These are phyloP conservation scores for Forsythia suspensa DNA, from an alignment of 257 asterid genomes.

Conservation along the genomic window DNA sequence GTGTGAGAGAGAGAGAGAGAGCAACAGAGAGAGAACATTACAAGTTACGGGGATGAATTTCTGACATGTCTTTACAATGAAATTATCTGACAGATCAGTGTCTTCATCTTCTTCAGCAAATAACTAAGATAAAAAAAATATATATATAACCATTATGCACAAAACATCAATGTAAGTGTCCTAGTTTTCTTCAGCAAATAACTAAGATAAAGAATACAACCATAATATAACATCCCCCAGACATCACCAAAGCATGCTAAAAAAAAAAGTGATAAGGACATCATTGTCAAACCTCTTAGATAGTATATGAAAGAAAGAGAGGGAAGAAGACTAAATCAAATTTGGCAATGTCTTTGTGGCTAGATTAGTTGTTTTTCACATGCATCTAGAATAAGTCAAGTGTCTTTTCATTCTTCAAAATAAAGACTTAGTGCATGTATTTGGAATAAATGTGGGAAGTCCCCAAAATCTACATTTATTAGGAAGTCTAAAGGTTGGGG, in stretches of 20 bases:
- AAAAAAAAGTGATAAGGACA: neutral
- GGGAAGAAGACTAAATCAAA: neutral
- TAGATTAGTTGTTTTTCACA: too few relatives aligned
- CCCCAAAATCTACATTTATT: too few relatives aligned
- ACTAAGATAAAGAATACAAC: conserved; percentile 38
- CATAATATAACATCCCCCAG: conserved; percentile 14
- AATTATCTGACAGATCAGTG: conserved; percentile 82
- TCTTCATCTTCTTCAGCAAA: conserved; percentile 81
- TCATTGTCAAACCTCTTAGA: too few relatives aligned
- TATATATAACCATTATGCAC: neutral
- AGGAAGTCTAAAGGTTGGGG: too few relatives aligned
- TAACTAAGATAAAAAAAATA: conserved; percentile 44
- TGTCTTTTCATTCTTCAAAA: too few relatives aligned
- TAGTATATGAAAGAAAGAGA: too few relatives aligned
- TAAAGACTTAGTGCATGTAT: too few relatives aligned
- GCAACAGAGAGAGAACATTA: conserved; percentile 38
- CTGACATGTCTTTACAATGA: conserved; percentile 95
- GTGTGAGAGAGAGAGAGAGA: conserved; percentile 3
- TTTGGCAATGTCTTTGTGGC: too few relatives aligned
- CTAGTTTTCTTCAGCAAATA: conserved; percentile 67
- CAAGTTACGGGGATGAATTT: conserved; percentile 92
- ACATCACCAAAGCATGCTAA: conserved; percentile 7
- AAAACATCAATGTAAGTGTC: neutral
- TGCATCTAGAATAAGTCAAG: too few relatives aligned
- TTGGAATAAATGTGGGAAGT: too few relatives aligned